Evolutionary conservation across 805 yeast genomes (phyloP).

Genomic region (Wickerhamomyces queroliae): DNA sequence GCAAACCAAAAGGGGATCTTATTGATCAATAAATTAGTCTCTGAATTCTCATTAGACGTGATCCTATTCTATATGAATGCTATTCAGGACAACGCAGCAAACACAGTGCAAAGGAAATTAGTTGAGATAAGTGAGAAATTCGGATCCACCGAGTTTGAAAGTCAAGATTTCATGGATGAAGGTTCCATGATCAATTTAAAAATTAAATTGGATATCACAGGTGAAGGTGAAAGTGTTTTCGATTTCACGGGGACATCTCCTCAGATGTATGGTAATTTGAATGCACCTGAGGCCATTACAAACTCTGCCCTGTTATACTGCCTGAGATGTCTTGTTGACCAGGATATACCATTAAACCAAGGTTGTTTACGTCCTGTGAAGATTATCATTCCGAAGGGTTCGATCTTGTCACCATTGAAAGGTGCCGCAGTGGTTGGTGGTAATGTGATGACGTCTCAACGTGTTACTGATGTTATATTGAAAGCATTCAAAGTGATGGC

Average conservation of each 20-base stretch:
- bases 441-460: conserved; percentile 90
- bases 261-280: conserved; percentile 85
- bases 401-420: conserved; percentile 65
- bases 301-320: conserved; percentile 87
- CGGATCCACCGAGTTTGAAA: conserved; percentile 32
- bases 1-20: conserved; percentile 84
- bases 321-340: conserved; percentile 75
- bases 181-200: conserved; percentile 62
- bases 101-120: conserved; percentile 56
- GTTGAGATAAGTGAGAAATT: conserved; percentile 38
- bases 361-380: conserved; percentile 83
- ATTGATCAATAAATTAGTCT: conserved; percentile 51
- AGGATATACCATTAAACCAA: conserved; percentile 87
- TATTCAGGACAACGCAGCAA: conserved; percentile 73
- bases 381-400: conserved; percentile 55
- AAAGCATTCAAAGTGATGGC: conserved; percentile 88
- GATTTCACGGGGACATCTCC: conserved; percentile 85
- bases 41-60: conserved; percentile 53
- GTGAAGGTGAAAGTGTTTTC: conserved; percentile 55
- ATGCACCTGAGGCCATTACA: conserved; percentile 90
- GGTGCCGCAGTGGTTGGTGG: conserved; percentile 96
- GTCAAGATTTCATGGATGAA: conserved; percentile 73
- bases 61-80: conserved; percentile 75
- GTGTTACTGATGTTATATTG: conserved; percentile 84
- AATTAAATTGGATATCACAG: conserved; percentile 36